A percentile compares a stretch with the other conserved stretches of the same genome.
These are phyloP conservation scores for Pythium chondricola DNA, from an alignment of 352 stramenopile genomes.

Conservation along the genomic window DNA sequence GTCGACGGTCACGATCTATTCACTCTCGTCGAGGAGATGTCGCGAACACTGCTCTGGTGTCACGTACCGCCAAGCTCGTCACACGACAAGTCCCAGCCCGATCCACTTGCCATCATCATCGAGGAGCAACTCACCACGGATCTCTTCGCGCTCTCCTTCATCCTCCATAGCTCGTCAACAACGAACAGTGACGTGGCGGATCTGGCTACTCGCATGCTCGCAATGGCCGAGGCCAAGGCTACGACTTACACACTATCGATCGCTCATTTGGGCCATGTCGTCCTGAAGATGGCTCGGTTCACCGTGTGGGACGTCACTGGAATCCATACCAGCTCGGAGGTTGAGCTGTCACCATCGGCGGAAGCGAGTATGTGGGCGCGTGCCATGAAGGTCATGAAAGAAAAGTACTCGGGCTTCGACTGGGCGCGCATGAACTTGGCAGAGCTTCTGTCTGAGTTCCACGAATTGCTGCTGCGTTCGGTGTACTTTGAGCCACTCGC, in stretches of 20 bases:
- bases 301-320: constrained; percentile 46
- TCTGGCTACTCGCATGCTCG: constrained; percentile 36
- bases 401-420: constrained; percentile 58
- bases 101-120: constrained; percentile 13
- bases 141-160: constrained; percentile 65
- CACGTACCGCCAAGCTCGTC: not conserved
- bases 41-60: constrained; percentile 2
- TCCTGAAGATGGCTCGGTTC: constrained; percentile 65
- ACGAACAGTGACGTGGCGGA: constrained; percentile 7
- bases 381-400: constrained; percentile 58
- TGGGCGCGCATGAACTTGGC: constrained; percentile 58
- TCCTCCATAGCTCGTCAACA: constrained; percentile 24
- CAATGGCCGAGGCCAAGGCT: constrained; percentile 40
- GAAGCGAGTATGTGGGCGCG: constrained; percentile 22
- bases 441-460: constrained; percentile 52
- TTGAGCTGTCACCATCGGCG: not conserved
- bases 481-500: constrained; percentile 35
- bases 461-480: constrained; percentile 44
- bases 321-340: not conserved
- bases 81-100: not conserved
- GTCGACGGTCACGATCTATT: not conserved
- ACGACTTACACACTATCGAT: constrained; percentile 32
- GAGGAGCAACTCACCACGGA: constrained; percentile 63
- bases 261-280: constrained; percentile 52
- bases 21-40: constrained; percentile 12